phyloP scores from a whole-genome alignment of 495 filamentous ascomycete genomes.

The Cercophora newfieldiana region DNA sequence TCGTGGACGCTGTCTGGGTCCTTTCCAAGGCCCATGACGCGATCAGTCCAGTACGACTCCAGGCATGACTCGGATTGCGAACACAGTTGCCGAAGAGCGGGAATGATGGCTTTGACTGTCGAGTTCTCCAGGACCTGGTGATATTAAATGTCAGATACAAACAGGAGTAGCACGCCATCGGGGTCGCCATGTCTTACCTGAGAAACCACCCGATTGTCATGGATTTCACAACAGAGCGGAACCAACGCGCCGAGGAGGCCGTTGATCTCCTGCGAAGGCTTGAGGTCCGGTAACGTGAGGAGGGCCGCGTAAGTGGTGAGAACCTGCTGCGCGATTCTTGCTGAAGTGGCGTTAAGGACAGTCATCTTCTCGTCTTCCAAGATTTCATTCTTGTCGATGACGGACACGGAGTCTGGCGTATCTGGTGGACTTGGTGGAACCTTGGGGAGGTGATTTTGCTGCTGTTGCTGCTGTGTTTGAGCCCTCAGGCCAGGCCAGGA shows the following conservation, averaged over 20 bases:
- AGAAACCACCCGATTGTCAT: background rate
- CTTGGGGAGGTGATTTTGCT: slow-evolving; percentile 8
- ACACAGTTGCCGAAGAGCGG: background rate
- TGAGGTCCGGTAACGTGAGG: background rate
- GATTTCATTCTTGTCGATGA: slow-evolving; percentile 28
- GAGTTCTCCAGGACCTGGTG: background rate
- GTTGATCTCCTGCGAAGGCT: background rate
- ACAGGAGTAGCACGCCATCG: background rate
- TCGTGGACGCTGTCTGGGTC: slow-evolving; percentile 16
- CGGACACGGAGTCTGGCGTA: slow-evolving; percentile 24
- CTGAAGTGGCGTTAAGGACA: too few relatives aligned
- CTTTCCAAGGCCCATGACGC: background rate
- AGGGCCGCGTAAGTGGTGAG: background rate
- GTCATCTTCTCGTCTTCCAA: background rate
- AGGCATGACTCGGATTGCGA: slow-evolving; percentile 2
- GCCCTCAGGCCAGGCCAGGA: slow-evolving; percentile 22
- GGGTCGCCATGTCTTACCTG: background rate
- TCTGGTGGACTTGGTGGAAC: background rate
- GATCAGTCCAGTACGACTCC: background rate
- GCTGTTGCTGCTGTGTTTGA: background rate
- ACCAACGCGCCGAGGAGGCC: background rate
- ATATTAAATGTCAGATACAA: background rate
- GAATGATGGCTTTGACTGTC: background rate
- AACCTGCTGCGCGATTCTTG: background rate
- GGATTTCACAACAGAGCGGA: background rate